Evolutionary conservation across 2,329 filamentous ascomycete genomes (phyloP).

Genomic region (Trichoderma polysporum): DNA sequence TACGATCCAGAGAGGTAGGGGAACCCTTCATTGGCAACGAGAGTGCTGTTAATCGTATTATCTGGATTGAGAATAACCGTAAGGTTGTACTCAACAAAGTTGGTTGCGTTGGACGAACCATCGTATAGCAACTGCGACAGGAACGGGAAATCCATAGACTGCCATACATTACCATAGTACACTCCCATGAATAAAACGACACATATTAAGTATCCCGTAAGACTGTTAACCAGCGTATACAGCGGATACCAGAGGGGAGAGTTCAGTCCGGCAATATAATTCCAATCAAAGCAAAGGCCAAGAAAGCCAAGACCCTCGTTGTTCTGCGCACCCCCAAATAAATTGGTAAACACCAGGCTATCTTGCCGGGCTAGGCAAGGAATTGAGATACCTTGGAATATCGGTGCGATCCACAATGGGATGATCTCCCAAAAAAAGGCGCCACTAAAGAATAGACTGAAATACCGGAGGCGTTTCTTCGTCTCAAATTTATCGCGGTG

Average conservation of each 20-base stretch:
- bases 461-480: slow-evolving; percentile 41
- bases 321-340: slow-evolving; percentile 48
- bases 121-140: slow-evolving; percentile 41
- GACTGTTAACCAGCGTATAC: slow-evolving; percentile 39
- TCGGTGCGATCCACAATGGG: slow-evolving; percentile 47
- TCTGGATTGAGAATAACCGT: slow-evolving; percentile 39
- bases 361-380: slow-evolving; percentile 47
- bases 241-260: slow-evolving; percentile 41
- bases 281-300: slow-evolving; percentile 42
- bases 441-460: slow-evolving; percentile 39
- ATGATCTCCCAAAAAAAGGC: slow-evolving; percentile 50
- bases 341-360: slow-evolving; percentile 43
- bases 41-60: slow-evolving; percentile 29
- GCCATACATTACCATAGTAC: slow-evolving; percentile 27
- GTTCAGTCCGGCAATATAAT: slow-evolving; percentile 39
- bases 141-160: slow-evolving; percentile 24
- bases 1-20: slow-evolving; percentile 45
- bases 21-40: slow-evolving; percentile 37
- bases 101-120: slow-evolving; percentile 35
- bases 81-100: slow-evolving; percentile 43
- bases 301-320: slow-evolving; percentile 42
- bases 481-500: slow-evolving; percentile 34
- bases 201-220: slow-evolving; percentile 39
- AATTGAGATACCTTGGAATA: slow-evolving; percentile 37
- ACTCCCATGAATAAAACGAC: slow-evolving; percentile 39